These are phyloP conservation scores for Vinca minor DNA, from an alignment of 257 asterid species.

Conservation along the genomic window DNA sequence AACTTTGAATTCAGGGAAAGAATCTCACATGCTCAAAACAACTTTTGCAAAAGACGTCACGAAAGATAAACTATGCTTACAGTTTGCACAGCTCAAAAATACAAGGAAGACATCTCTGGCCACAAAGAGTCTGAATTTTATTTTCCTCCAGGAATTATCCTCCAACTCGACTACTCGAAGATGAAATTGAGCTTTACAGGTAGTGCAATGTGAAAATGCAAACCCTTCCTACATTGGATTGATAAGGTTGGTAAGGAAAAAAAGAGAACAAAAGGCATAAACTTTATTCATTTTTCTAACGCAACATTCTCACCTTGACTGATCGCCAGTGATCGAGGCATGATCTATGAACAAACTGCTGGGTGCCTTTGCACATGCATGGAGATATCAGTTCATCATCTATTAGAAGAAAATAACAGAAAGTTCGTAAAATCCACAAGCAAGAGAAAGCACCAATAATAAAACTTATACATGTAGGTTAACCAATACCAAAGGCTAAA, in stretches of 20 bases:
- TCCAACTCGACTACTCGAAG: slow-evolving; percentile 34
- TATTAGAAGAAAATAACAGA: slow-evolving; percentile 5
- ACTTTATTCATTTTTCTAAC: neutral
- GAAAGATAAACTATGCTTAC: slow-evolving; percentile 30
- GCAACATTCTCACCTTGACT: slow-evolving; percentile 32
- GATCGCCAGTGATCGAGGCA: slow-evolving; percentile 65
- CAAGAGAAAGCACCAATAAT: neutral
- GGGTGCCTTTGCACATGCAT: slow-evolving; percentile 59
- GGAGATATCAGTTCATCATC: slow-evolving; percentile 48
- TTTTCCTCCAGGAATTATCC: slow-evolving; percentile 39
- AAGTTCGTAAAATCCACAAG: neutral
- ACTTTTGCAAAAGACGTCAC: no score
- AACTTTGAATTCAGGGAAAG: neutral
- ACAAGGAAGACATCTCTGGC: slow-evolving; percentile 51
- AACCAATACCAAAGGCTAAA: neutral
- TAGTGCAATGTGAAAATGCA: slow-evolving; percentile 57
- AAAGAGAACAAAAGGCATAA: neutral
- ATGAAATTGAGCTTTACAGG: slow-evolving; percentile 53
- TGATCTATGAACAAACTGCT: slow-evolving; percentile 52
- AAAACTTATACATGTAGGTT: no score
- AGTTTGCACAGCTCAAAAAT: slow-evolving; percentile 44
- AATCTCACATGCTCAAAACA: no score
- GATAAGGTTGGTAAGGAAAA: neutral
- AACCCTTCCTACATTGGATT: slow-evolving; percentile 41
- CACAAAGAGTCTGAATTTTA: slow-evolving; percentile 46